Percentiles rank a stretch among this genome's conserved stretches.
phyloP scores from a whole-genome alignment of 1,284 basidiomycete genomes.

The Leccinum ponderosum region DNA sequence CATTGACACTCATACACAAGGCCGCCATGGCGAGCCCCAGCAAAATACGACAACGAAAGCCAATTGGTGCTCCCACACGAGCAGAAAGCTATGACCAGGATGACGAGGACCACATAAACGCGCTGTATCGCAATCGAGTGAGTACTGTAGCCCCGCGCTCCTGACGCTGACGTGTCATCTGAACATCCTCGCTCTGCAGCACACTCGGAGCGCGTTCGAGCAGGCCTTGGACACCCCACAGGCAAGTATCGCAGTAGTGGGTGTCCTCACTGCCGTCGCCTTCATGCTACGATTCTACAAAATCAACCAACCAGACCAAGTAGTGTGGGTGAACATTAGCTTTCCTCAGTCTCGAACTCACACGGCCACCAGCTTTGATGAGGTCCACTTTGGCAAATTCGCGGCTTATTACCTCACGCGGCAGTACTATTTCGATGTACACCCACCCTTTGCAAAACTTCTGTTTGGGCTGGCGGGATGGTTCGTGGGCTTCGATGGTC shows the following conservation, averaged over 20 bases:
- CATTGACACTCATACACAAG: background rate
- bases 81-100: slow-evolving; percentile 32
- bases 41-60: slow-evolving; percentile 35
- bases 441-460: slow-evolving; percentile 94
- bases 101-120: slow-evolving; percentile 38
- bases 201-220: slow-evolving; percentile 57
- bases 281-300: slow-evolving; percentile 89
- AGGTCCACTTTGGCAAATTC: slow-evolving; percentile 97
- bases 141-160: slow-evolving; percentile 4
- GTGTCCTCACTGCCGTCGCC: slow-evolving; percentile 69
- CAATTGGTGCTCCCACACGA: slow-evolving; percentile 17
- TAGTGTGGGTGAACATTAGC: slow-evolving; percentile 70
- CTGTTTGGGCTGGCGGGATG: slow-evolving; percentile 92
- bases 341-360: slow-evolving; percentile 1
- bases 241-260: slow-evolving; percentile 59
- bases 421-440: slow-evolving; percentile 99
- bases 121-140: slow-evolving; percentile 32
- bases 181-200: slow-evolving; percentile 35
- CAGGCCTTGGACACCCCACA: slow-evolving; percentile 57
- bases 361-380: slow-evolving; percentile 74
- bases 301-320: slow-evolving; percentile 91
- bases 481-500: slow-evolving; percentile 95
- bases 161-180: slow-evolving; percentile 2
- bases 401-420: slow-evolving; percentile 88
- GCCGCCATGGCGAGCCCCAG: slow-evolving; percentile 34